Conservation (phyloP, 2,329 filamentous ascomycete genomes). For the Paecilomyces sp. region DNA sequence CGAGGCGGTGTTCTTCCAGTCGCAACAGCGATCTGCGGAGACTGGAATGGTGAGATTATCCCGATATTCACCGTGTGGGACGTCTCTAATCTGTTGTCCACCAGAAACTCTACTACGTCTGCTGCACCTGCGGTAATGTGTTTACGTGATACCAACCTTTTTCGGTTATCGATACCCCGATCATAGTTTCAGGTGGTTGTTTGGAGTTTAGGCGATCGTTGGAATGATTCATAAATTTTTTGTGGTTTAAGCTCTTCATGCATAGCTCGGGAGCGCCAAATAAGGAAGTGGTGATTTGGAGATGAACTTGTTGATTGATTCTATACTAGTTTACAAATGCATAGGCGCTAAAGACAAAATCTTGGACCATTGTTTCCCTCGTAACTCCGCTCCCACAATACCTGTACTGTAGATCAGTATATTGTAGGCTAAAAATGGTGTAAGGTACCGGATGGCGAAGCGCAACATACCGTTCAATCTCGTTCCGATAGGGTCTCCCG, state of each 20-base stretch:
- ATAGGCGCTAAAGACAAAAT: constrained; percentile 90
- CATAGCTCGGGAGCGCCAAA: not conserved
- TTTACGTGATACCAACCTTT: constrained; percentile 42
- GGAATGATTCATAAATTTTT: constrained; percentile 5
- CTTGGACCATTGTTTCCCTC: constrained; percentile 95
- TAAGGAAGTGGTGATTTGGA: not conserved
- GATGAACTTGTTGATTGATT: not conserved
- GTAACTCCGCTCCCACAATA: constrained; percentile 82
- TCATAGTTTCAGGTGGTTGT: constrained; percentile 11
- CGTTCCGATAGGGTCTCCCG: constrained; percentile 88
- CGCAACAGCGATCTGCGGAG: constrained; percentile 90
- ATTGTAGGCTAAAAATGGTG: constrained; percentile 1
- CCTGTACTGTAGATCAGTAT: constrained; percentile 40
- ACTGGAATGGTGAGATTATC: constrained; percentile 81
- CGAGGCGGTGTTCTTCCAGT: constrained; percentile 98
- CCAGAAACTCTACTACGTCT: constrained; percentile 89
- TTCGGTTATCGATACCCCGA: constrained; percentile 24
- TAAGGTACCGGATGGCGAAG: not conserved
- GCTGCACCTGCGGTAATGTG: constrained; percentile 86
- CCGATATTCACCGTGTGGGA: constrained; percentile 4
- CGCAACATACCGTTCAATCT: constrained; percentile 67
- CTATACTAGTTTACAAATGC: constrained; percentile 53
- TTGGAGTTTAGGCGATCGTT: constrained; percentile 15
- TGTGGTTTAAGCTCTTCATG: constrained; percentile 7
- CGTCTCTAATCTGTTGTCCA: constrained; percentile 10